Conservation (phyloP, 2,329 filamentous ascomycete species). For the Exophiala xenobiotica region DNA sequence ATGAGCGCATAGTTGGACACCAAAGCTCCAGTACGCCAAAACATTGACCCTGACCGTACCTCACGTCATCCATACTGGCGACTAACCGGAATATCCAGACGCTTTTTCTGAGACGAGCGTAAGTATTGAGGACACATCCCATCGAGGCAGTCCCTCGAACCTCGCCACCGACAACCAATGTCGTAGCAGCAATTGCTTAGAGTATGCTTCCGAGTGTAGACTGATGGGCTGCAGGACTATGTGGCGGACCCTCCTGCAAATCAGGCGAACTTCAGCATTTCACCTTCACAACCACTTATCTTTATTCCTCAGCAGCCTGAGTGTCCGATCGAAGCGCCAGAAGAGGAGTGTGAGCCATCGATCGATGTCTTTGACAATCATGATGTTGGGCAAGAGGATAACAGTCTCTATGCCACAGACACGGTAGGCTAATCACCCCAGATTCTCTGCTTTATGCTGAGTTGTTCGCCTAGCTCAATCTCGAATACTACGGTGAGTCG, state of each 20-base stretch:
- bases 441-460: background rate
- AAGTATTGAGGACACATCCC: no score
- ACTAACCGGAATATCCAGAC: no score
- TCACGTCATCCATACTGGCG: background rate
- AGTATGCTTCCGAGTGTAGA: no score
- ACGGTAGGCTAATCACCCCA: background rate
- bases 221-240: no score
- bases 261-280: background rate
- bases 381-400: constrained; percentile 4
- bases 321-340: background rate
- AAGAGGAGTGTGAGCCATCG: background rate
- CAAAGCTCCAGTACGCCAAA: background rate
- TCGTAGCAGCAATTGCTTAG: no score
- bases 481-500: constrained; percentile 9
- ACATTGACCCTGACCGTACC: background rate
- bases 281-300: background rate
- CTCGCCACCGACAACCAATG: no score
- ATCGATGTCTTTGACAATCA: background rate
- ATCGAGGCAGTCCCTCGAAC: no score
- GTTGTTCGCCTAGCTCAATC: constrained; percentile 5
- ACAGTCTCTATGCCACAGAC: constrained; percentile 9
- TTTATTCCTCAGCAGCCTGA: background rate
- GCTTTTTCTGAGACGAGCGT: no score
- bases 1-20: background rate
- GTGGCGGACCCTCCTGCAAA: background rate